phyloP scores from a whole-genome alignment of 352 stramenopile genomes.

The Globisporangium lucens region DNA sequence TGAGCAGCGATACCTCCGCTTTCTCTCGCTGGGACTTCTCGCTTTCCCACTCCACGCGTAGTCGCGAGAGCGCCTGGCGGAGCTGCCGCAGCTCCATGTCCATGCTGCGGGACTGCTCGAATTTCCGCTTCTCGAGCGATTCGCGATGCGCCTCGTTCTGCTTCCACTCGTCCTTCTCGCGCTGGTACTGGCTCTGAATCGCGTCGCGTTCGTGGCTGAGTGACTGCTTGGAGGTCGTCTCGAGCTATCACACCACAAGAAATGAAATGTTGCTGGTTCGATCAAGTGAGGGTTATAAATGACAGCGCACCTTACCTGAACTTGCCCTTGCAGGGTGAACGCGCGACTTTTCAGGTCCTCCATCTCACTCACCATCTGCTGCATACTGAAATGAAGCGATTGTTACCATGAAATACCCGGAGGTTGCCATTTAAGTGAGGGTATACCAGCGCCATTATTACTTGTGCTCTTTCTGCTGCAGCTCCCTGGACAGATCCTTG shows the following conservation, averaged over 20 bases:
- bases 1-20: conserved; percentile 30
- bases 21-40: conserved; percentile 47
- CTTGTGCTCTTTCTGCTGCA: conserved; percentile 36
- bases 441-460: not conserved
- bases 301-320: conserved; percentile 31
- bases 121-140: conserved; percentile 29
- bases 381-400: conserved; percentile 12
- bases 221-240: conserved; percentile 44
- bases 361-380: conserved; percentile 30
- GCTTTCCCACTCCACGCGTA: conserved; percentile 46
- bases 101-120: conserved; percentile 45
- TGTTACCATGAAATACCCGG: not conserved
- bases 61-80: conserved; percentile 32
- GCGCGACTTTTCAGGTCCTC: conserved; percentile 36
- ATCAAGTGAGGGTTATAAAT: too few species aligned
- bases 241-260: conserved; percentile 25
- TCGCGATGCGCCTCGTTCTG: conserved; percentile 23
- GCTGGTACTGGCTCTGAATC: conserved; percentile 30
- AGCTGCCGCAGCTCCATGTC: conserved; percentile 53
- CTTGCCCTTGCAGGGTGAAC: conserved; percentile 40
- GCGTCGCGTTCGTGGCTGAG: conserved; percentile 42
- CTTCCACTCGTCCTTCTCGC: conserved; percentile 47
- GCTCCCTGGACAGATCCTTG: conserved; percentile 27
- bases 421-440: too few species aligned
- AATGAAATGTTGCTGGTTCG: not conserved